Evolutionary conservation across 352 stramenopile genomes (phyloP).

Genomic region (Globisporangium uncinulatum): DNA sequence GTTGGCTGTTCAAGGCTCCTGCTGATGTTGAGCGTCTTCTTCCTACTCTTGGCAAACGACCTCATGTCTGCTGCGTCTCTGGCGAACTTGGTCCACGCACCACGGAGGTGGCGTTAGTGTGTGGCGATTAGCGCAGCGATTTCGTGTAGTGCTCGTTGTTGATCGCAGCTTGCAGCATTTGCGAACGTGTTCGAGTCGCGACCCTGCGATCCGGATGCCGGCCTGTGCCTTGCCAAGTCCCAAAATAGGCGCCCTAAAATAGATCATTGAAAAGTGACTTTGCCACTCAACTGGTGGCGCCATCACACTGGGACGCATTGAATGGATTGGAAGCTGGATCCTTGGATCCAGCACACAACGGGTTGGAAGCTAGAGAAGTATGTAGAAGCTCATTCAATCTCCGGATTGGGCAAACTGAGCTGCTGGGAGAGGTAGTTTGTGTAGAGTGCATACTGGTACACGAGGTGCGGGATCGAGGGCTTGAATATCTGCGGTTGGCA

Average conservation of each 20-base stretch:
- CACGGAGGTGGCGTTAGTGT: neutral
- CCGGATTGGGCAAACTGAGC: conserved; percentile 63
- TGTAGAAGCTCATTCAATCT: conserved; percentile 36
- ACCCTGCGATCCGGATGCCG: too few species aligned
- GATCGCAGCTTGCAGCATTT: too few species aligned
- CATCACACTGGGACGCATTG: too few species aligned
- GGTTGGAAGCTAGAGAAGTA: neutral
- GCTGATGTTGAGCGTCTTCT: conserved; percentile 9
- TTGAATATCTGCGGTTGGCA: conserved; percentile 68
- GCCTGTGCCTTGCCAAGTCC: too few species aligned
- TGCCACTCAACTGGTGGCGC: too few species aligned
- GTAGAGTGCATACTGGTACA: conserved; percentile 94
- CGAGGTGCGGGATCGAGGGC: conserved; percentile 91
- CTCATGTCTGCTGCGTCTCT: conserved; percentile 4
- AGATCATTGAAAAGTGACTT: too few species aligned
- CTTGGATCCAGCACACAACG: neutral
- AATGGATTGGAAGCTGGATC: too few species aligned
- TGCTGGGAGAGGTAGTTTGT: conserved; percentile 83
- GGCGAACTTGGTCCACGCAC: neutral
- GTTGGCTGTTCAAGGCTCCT: neutral
- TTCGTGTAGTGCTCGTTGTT: too few species aligned
- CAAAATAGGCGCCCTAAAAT: too few species aligned
- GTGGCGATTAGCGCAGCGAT: too few species aligned
- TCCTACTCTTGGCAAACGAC: conserved; percentile 5
- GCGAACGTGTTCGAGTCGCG: too few species aligned